Evolutionary conservation across 2,329 filamentous ascomycete genomes (phyloP).

Genomic region (Penicillium capsulatum): DNA sequence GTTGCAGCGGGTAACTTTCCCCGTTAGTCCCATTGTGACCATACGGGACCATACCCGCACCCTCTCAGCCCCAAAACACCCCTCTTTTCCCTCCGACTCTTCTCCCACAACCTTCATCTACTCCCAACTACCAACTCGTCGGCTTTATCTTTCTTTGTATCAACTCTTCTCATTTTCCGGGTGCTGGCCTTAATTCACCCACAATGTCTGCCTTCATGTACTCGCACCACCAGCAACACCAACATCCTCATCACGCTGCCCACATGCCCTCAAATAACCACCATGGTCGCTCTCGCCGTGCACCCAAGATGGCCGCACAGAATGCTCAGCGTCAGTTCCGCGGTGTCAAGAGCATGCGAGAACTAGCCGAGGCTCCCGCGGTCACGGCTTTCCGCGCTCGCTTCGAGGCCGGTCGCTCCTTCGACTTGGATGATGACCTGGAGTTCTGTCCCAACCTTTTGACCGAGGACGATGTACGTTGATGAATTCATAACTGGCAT

Average conservation of each 20-base stretch:
- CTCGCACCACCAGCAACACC: slow-evolving; percentile 43
- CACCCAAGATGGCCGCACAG: slow-evolving; percentile 74
- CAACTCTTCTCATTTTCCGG: slow-evolving; percentile 18
- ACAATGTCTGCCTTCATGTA: slow-evolving; percentile 49
- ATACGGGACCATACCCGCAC: slow-evolving; percentile 15
- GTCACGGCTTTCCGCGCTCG: slow-evolving; percentile 76
- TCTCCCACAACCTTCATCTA: slow-evolving; percentile 15
- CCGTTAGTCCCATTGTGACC: slow-evolving; percentile 2
- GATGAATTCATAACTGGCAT: slow-evolving; percentile 1
- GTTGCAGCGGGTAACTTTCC: too few relatives aligned
- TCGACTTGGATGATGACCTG: slow-evolving; percentile 92
- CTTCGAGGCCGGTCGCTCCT: slow-evolving; percentile 87
- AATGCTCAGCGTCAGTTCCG: slow-evolving; percentile 84
- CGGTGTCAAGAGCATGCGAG: slow-evolving; percentile 79
- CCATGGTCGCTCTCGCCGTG: slow-evolving; percentile 80
- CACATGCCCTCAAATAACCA: slow-evolving; percentile 64
- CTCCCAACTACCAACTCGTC: slow-evolving; percentile 23
- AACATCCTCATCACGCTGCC: slow-evolving; percentile 46
- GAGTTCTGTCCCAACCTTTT: slow-evolving; percentile 91
- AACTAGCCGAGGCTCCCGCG: slow-evolving; percentile 72
- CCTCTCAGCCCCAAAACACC: slow-evolving; percentile 31
- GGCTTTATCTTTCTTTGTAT: slow-evolving; percentile 18
- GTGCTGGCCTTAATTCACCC: slow-evolving; percentile 27
- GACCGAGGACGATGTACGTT: slow-evolving; percentile 82
- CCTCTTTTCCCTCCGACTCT: slow-evolving; percentile 25